phyloP scores from a whole-genome alignment of 176 grass and related monocot genomes.

The Musa acuminata region DNA sequence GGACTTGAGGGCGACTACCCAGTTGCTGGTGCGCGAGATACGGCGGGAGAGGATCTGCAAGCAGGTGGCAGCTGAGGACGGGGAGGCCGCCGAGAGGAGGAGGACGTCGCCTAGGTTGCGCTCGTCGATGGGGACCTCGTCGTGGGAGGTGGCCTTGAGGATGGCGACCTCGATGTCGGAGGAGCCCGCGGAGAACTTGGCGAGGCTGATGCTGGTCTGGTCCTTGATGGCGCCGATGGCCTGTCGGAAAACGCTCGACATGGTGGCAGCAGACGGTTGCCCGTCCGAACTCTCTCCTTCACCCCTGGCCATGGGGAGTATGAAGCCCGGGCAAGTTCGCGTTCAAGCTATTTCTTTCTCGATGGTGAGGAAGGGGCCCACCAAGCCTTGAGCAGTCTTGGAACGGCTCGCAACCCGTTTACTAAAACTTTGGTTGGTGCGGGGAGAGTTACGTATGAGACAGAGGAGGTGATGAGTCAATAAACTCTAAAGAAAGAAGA shows the following conservation, averaged over 20 bases:
- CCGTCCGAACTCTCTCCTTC: too few species aligned
- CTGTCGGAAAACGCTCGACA: constrained; percentile 27
- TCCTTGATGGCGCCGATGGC: constrained; percentile 32
- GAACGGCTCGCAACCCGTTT: too few species aligned
- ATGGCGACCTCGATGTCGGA: constrained; percentile 32
- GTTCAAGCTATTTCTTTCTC: too few species aligned
- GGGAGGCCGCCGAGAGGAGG: constrained; percentile 17
- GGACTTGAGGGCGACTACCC: constrained; percentile 40
- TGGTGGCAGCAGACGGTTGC: neutral
- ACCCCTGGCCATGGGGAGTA: too few species aligned
- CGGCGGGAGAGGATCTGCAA: constrained; percentile 29
- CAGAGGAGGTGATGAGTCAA: too few species aligned
- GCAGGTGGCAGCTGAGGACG: constrained; percentile 11
- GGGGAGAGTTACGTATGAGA: too few species aligned
- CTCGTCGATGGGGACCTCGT: constrained; percentile 22
- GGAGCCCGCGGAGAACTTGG: constrained; percentile 24
- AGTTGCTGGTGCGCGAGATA: constrained; percentile 29
- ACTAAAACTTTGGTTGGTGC: too few species aligned
- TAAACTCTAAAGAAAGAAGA: too few species aligned
- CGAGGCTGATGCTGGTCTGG: constrained; percentile 31
- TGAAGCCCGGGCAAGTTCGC: too few species aligned
- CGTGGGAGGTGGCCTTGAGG: constrained; percentile 41
- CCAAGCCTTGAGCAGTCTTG: too few species aligned
- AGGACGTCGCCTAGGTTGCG: constrained; percentile 16
- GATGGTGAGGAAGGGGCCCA: too few species aligned